A percentile compares a stretch with the other conserved stretches of the same genome.
phyloP scores from a whole-genome alignment of 108 stramenopile species.

The Conticribra weissflogii region DNA sequence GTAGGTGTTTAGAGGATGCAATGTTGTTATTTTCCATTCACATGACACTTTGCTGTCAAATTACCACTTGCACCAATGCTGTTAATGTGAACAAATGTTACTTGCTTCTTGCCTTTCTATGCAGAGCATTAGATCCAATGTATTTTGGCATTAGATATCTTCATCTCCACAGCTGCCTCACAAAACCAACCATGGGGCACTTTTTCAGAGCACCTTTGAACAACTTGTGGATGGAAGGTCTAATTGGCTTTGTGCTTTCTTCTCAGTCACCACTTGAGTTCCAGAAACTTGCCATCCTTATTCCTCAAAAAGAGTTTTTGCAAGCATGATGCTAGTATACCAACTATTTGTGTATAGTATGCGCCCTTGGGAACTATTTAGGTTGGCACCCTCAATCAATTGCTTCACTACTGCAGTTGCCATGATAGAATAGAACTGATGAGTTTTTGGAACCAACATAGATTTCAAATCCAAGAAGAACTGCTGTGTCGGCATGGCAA shows the following conservation, averaged over 20 bases:
- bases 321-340: conserved; percentile 5
- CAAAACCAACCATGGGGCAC: conserved; percentile 11
- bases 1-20: background rate
- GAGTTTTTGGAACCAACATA: background rate
- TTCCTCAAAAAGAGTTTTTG: conserved; percentile 7
- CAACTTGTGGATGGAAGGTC: conserved; percentile 27
- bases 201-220: conserved; percentile 10
- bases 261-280: conserved; percentile 15
- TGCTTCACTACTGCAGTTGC: background rate
- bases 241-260: background rate
- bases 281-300: conserved; percentile 12
- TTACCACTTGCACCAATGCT: conserved; percentile 9
- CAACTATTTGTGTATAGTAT: conserved; percentile 21
- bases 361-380: background rate
- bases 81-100: conserved; percentile 12
- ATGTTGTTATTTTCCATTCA: background rate
- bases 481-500: background rate
- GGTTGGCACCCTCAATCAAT: background rate
- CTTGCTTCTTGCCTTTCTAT: conserved; percentile 24
- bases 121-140: conserved; percentile 17
- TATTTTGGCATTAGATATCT: background rate
- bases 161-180: conserved; percentile 13
- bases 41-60: conserved; percentile 1
- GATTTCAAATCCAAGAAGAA: background rate
- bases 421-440: too few relatives aligned